A percentile compares a stretch with the other conserved stretches of the same genome.
phyloP scores from a whole-genome alignment of 805 yeast species.

The Ogataea wickerhamii region DNA sequence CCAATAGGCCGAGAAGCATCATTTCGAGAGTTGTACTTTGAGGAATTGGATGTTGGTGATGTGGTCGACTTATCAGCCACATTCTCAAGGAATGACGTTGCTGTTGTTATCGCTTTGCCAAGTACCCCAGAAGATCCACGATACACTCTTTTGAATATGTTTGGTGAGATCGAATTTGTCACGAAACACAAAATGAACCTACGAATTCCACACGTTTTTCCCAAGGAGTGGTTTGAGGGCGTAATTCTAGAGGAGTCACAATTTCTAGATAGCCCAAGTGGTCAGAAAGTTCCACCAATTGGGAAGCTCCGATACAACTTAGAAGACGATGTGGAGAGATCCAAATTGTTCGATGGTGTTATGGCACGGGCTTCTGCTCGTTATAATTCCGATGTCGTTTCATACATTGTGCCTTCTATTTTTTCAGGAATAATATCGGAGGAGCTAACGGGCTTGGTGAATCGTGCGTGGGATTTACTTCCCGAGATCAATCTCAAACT shows the following conservation, averaged over 20 bases:
- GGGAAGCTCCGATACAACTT: conserved; percentile 34
- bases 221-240: conserved; percentile 33
- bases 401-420: conserved; percentile 32
- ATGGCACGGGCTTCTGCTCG: conserved; percentile 17
- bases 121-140: conserved; percentile 44
- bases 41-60: conserved; percentile 52
- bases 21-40: conserved; percentile 23
- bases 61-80: conserved; percentile 49
- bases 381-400: conserved; percentile 16
- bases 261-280: conserved; percentile 16
- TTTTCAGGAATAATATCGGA: conserved; percentile 29
- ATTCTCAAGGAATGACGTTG: conserved; percentile 42
- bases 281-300: conserved; percentile 20
- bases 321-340: conserved; percentile 29
- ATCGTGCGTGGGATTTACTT: conserved; percentile 29
- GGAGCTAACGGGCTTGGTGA: conserved; percentile 24
- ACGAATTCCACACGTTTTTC: conserved; percentile 54
- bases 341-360: conserved; percentile 27
- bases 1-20: conserved; percentile 3
- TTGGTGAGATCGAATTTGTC: conserved; percentile 54
- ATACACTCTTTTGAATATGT: conserved; percentile 52
- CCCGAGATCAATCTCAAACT: conserved; percentile 33
- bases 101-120: conserved; percentile 56
- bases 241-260: conserved; percentile 28
- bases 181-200: conserved; percentile 42